phyloP scores from a whole-genome alignment of 371 early-diverging fungal genomes.

The Rhizopus sp. region DNA sequence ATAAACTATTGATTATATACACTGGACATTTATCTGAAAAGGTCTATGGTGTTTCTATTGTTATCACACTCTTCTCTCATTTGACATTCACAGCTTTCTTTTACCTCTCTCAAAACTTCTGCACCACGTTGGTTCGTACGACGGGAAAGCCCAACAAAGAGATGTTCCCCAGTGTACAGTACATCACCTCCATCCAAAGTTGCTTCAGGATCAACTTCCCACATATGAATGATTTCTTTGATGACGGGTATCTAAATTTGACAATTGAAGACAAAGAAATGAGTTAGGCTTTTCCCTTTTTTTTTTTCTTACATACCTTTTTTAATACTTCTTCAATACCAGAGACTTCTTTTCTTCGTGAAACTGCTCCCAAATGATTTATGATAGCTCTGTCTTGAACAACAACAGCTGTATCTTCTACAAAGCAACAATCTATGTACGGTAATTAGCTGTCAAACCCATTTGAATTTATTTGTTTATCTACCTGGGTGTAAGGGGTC shows the following conservation, averaged over 20 bases:
- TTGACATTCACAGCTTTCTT: not conserved
- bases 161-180: constrained; percentile 29
- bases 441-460: not conserved
- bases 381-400: constrained; percentile 26
- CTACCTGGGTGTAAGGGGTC: constrained; percentile 30
- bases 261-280: not conserved
- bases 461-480: not conserved
- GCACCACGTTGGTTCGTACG: constrained; percentile 37
- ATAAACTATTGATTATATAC: constrained; percentile 20
- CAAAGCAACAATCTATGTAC: constrained; percentile 32
- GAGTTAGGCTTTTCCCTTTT: too few relatives aligned
- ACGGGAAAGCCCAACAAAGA: constrained; percentile 36
- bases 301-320: constrained; percentile 11
- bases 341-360: constrained; percentile 30
- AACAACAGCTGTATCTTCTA: constrained; percentile 39
- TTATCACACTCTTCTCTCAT: not conserved
- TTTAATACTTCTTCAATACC: constrained; percentile 21
- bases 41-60: constrained; percentile 5
- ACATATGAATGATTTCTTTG: constrained; percentile 24
- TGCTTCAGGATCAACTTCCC: constrained; percentile 23
- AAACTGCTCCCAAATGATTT: constrained; percentile 28
- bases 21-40: constrained; percentile 20
- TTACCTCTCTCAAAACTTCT: constrained; percentile 20
- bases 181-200: constrained; percentile 43
- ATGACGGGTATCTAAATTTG: constrained; percentile 14